Evolutionary conservation across 176 grass and related monocot genomes (phyloP), one percentile per base, ranked within the genome.

Genomic region (Oropetium thomaeum): DNA sequence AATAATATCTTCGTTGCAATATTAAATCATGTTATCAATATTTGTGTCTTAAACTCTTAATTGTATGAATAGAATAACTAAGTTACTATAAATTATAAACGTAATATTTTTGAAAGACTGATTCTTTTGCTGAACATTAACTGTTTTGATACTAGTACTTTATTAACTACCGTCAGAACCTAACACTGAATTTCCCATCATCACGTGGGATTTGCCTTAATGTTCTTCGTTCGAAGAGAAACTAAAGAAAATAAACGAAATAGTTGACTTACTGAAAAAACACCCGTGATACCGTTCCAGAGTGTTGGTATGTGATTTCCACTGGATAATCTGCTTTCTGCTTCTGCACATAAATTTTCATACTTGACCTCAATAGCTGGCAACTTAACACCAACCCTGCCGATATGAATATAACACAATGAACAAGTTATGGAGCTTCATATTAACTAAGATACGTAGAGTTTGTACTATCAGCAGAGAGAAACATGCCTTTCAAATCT

Each of bases 401-500:
- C 0, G 0, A 44, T 1, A 35, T 34, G 8, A 71, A 71, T 69
- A 58, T 23, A 69, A n/a, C 1, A 40, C 8, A 5, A 33, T 15
- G 38, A 20, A 31, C n/a, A 26, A 28, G 14, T 41, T 20, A 67
- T 2, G 13, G 16, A 29, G n/a, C 32, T 53, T 8, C 13, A 26
- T 49, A 32, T 62, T 35, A 5, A 20, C 25, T 37, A 17, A 41
- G 48, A 54, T 14, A 54, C 2, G n/a, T 8, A 43, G 7, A 58
- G 19, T 57, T 14, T 0, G 1, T 4, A 75, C 19, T 43, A 49
- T 2, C 44, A 13, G 7, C 16, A 57, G 58, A 43, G 3, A 33
- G n/a, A 34, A 45, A 59, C 77, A 43, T 79, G 38, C 77, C 77
- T 79, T 4, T 69, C 77, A 10, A 69, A 17, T 69, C 52, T 79